These are phyloP conservation scores for Camillea tinctor DNA, from an alignment of 2,329 filamentous ascomycete genomes.

Conservation along the genomic window DNA sequence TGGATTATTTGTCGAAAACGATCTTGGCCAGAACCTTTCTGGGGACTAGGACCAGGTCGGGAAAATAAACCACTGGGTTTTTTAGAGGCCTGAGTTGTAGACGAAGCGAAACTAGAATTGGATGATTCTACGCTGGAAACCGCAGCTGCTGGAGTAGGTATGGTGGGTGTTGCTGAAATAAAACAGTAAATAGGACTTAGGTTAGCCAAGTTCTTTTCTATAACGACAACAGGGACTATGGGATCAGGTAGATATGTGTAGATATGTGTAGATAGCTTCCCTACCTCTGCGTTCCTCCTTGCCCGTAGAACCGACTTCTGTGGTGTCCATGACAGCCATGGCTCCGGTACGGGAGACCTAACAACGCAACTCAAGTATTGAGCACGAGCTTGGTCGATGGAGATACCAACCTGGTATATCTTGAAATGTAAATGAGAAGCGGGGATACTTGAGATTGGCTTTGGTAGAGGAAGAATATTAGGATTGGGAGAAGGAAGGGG, in stretches of 20 bases:
- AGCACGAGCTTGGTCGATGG: not conserved
- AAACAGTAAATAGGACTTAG: not conserved
- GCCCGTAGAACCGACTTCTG: not conserved
- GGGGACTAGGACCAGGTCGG: constrained; percentile 18
- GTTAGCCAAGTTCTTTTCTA: not conserved
- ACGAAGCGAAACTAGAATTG: not conserved
- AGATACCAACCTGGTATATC: too few relatives aligned
- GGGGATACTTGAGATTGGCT: too few relatives aligned
- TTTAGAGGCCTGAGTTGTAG: not conserved
- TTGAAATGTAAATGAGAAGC: too few relatives aligned
- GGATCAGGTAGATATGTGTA: not conserved
- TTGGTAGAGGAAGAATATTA: too few relatives aligned
- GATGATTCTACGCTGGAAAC: not conserved
- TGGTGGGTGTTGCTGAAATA: too few relatives aligned
- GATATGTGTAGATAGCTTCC: not conserved
- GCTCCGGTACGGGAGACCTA: not conserved
- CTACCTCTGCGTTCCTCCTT: not conserved
- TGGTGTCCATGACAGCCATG: constrained; percentile 6
- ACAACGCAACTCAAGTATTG: not conserved
- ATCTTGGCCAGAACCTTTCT: constrained; percentile 28
- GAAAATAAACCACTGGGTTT: not conserved
- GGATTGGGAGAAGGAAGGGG: too few relatives aligned
- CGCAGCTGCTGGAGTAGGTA: too few relatives aligned
- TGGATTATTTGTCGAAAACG: constrained; percentile 25
- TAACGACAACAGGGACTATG: not conserved